Conservation (phyloP, 1,284 basidiomycete species). For the Paramarasmius palmivorus region DNA sequence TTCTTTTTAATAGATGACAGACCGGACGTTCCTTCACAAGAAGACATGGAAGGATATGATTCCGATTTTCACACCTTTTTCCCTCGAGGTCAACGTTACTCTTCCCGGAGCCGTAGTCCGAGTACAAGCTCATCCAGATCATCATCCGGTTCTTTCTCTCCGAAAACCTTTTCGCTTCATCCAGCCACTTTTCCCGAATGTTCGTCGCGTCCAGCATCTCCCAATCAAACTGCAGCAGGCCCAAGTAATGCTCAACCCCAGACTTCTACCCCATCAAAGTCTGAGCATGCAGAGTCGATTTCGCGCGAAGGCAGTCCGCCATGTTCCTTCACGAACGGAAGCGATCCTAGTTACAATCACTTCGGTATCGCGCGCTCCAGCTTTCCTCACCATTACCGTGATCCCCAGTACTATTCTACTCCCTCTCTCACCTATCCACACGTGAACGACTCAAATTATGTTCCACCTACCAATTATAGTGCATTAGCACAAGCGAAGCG, state of each 20-base stretch:
- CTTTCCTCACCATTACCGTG: background rate
- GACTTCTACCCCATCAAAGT: background rate
- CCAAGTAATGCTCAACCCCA: background rate
- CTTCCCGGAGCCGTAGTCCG: background rate
- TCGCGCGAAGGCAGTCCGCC: background rate
- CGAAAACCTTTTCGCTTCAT: background rate
- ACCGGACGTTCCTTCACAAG: background rate
- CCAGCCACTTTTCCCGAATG: background rate
- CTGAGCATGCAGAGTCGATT: background rate
- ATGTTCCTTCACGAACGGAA: background rate
- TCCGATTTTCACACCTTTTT: constrained; percentile 1
- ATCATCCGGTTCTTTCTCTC: background rate
- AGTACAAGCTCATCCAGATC: background rate
- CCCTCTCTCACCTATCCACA: background rate
- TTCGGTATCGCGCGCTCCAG: background rate
- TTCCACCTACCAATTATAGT: background rate
- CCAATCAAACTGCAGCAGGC: background rate
- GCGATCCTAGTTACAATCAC: background rate
- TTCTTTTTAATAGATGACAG: background rate
- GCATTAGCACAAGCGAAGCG: background rate
- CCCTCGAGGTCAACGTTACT: background rate
- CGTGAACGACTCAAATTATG: background rate
- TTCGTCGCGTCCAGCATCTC: background rate
- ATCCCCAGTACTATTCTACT: background rate
- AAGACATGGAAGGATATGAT: background rate